Evolutionary conservation across 345 rosid species (phyloP), one percentile per base, ranked within the genome.

Genomic region (Hibiscus mutabilis): DNA sequence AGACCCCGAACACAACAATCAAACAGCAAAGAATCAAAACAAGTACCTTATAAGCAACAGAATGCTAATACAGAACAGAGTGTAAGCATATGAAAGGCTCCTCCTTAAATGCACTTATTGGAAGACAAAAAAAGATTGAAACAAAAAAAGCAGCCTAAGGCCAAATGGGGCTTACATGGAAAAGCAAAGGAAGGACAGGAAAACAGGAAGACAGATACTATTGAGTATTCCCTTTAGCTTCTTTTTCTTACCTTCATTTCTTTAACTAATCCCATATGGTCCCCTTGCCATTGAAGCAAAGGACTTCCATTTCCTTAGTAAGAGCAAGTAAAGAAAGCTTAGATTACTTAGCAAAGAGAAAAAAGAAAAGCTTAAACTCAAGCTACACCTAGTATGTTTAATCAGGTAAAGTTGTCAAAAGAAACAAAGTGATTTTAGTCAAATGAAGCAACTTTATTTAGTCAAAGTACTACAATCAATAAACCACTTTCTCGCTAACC

Each of bases 1-100:
- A 2, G 85, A 77, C 7, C 5, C 67, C 84, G 2, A 40, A 40
- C 86, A 83, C 82, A 25, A 58, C 35, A 25, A 31, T 40, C 42
- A 16, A 60, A 7, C 2, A 60, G 44, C 6, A 33, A 61, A 60
- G 22, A 35, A n/a, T 60, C 40, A 16, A 11, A 58, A 3, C 27
- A 4, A 58, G 35, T 16, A 15, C 35, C 5, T 57, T 22, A 18
- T 60, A 18, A 27, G 47, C n/a, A 13, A 35, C 35, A 61, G 24
- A 33, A 33, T 60, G 66, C 22, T 16, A 16, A 7, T 1, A 3
- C 7, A 60, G 24, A 60, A 31, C 66, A 61, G 24, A 66, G 37
- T 24, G 14, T 9, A 47, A 47, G 70, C 31, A 29, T 12, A 15
- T 67, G 59, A 72, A 37, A 29, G 3, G 24, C 25, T 27, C 57